These are phyloP conservation scores for Penicillium sp. DNA, from an alignment of 2,329 filamentous ascomycete species.

Conservation along the genomic window DNA sequence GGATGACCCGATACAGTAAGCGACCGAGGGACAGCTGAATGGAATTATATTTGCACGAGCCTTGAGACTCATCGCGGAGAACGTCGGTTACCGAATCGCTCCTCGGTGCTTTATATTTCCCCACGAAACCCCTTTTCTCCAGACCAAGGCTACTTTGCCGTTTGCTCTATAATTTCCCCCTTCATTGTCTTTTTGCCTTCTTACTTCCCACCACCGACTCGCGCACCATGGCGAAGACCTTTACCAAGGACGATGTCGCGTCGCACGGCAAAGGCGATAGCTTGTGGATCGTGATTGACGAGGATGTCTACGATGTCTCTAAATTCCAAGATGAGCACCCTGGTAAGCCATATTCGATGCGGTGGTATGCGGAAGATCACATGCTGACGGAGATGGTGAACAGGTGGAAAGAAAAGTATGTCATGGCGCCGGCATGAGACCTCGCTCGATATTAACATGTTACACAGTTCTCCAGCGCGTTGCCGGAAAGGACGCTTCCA, in stretches of 20 bases:
- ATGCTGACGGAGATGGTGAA: constrained; percentile 15
- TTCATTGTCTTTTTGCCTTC: neutral
- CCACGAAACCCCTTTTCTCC: constrained; percentile 11
- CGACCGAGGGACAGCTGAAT: constrained; percentile 17
- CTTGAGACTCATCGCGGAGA: constrained; percentile 1
- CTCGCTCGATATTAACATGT: constrained; percentile 17
- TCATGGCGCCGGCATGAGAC: constrained; percentile 6
- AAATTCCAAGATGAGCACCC: constrained; percentile 82
- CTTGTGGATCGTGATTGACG: constrained; percentile 85
- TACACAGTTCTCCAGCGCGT: constrained; percentile 57
- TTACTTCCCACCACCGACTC: constrained; percentile 5
- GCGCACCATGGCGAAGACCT: constrained; percentile 74
- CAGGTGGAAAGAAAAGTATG: constrained; percentile 67
- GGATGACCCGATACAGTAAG: constrained; percentile 17
- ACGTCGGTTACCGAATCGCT: constrained; percentile 8
- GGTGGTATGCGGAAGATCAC: constrained; percentile 3
- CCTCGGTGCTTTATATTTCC: constrained; percentile 18
- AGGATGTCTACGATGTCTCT: constrained; percentile 92
- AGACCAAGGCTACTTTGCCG: neutral
- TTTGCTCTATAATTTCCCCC: constrained; percentile 1
- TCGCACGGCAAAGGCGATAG: constrained; percentile 83
- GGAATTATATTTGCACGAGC: constrained; percentile 10
- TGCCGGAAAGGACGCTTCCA: constrained; percentile 62
- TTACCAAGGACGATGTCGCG: constrained; percentile 77
- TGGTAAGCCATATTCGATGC: constrained; percentile 30